Evolutionary conservation across 2,329 filamentous ascomycete genomes (phyloP).

Genomic region (Ophiostoma tasmaniense): DNA sequence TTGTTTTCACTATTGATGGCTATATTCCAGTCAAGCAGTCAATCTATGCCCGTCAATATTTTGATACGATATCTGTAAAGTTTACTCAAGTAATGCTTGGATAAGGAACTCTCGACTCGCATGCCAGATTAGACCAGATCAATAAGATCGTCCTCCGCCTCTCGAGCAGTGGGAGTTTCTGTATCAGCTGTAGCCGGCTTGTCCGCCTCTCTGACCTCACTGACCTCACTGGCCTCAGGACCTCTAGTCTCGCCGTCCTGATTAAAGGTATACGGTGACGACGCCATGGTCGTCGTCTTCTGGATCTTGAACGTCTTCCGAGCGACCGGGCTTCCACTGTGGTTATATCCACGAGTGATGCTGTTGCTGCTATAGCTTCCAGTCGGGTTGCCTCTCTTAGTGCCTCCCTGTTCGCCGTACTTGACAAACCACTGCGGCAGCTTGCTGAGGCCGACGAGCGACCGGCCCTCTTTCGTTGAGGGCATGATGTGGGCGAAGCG

Average conservation of each 20-base stretch:
- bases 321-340: neutral
- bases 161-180: neutral
- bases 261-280: neutral
- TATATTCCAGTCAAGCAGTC: neutral
- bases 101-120: neutral
- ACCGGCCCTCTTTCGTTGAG: constrained; percentile 31
- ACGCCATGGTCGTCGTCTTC: neutral
- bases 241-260: no score
- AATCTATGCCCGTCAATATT: neutral
- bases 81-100: neutral
- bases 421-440: constrained; percentile 37
- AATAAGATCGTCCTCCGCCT: neutral
- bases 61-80: no score
- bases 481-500: constrained; percentile 42
- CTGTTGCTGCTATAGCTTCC: neutral
- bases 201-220: neutral
- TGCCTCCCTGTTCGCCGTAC: neutral
- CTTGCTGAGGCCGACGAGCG: constrained; percentile 33
- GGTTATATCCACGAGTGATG: neutral
- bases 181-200: neutral
- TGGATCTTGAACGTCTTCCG: neutral
- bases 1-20: neutral
- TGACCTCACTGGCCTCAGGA: no score
- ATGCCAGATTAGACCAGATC: neutral
- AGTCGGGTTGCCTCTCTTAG: neutral